Evolutionary conservation across 106 monocot genomes (phyloP).

Genomic region (Gastrodia elata): DNA sequence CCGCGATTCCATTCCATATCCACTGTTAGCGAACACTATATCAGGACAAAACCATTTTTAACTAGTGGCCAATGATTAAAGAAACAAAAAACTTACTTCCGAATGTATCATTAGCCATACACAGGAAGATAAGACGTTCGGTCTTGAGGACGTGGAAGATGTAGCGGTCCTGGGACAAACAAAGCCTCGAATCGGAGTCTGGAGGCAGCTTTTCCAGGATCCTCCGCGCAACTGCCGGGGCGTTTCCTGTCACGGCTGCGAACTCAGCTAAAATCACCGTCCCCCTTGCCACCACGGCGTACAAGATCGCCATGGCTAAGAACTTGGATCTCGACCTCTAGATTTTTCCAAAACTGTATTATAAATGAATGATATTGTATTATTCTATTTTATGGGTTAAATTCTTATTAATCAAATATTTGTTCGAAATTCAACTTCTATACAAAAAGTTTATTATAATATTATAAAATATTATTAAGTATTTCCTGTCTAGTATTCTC

Average conservation of each 20-base stretch:
- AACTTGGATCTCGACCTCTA: not conserved
- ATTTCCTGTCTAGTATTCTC: no score
- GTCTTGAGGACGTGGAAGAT: conserved; percentile 85
- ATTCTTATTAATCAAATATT: no score
- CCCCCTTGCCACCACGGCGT: conserved; percentile 87
- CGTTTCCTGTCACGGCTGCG: conserved; percentile 84
- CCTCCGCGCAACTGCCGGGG: conserved; percentile 72
- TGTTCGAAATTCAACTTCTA: no score
- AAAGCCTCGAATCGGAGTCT: conserved; percentile 43
- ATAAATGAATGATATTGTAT: no score
- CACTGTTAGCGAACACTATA: not conserved
- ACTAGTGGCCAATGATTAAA: not conserved
- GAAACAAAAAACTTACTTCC: conserved; percentile 47
- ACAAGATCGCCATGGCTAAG: conserved; percentile 75
- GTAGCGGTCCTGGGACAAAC: conserved; percentile 94
- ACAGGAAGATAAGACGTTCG: conserved; percentile 77
- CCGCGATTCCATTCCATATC: not conserved
- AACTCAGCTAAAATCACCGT: conserved; percentile 92
- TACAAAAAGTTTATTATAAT: no score
- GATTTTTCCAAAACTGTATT: no score
- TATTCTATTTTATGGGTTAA: no score
- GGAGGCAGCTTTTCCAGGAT: conserved; percentile 81
- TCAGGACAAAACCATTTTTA: not conserved
- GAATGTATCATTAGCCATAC: conserved; percentile 98
- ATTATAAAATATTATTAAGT: no score